Percentiles rank a stretch among this genome's conserved stretches.
phyloP scores from a whole-genome alignment of 2,329 filamentous ascomycete genomes.

The Fusarium setosum region DNA sequence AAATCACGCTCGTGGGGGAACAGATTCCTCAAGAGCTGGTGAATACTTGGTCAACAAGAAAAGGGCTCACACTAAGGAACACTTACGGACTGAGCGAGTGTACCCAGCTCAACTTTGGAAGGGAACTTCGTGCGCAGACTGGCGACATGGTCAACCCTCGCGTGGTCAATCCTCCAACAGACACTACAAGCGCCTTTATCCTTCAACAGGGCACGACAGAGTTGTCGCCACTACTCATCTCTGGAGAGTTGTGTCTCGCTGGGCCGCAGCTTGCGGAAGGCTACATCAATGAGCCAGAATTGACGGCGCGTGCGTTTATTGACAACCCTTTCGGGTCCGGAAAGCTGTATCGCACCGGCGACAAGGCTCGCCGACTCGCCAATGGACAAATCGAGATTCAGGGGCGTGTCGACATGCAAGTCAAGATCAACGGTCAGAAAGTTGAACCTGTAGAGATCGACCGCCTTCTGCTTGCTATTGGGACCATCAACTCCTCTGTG shows the following conservation, averaged over 20 bases:
- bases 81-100: conserved; percentile 37
- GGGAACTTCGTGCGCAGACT: not conserved
- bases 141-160: conserved; percentile 1
- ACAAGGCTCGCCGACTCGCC: conserved; percentile 24
- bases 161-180: not conserved
- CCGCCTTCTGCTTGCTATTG: not conserved
- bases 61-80: conserved; percentile 7
- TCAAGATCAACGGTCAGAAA: conserved; percentile 39
- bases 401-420: conserved; percentile 38
- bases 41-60: conserved; percentile 5
- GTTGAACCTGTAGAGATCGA: conserved; percentile 26
- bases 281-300: conserved; percentile 25
- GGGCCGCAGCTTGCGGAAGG: conserved; percentile 31
- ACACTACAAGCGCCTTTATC: conserved; percentile 19
- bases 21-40: conserved; percentile 17
- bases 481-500: not conserved
- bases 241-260: conserved; percentile 34
- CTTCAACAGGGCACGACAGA: conserved; percentile 2
- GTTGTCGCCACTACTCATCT: conserved; percentile 12
- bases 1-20: conserved; percentile 30
- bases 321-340: conserved; percentile 24
- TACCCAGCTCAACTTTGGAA: conserved; percentile 31
- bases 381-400: conserved; percentile 32
- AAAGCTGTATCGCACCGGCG: conserved; percentile 34
- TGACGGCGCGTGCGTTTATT: conserved; percentile 18